phyloP scores from a whole-genome alignment of 352 stramenopile species.

The Hyaloperonospora brassicae region DNA sequence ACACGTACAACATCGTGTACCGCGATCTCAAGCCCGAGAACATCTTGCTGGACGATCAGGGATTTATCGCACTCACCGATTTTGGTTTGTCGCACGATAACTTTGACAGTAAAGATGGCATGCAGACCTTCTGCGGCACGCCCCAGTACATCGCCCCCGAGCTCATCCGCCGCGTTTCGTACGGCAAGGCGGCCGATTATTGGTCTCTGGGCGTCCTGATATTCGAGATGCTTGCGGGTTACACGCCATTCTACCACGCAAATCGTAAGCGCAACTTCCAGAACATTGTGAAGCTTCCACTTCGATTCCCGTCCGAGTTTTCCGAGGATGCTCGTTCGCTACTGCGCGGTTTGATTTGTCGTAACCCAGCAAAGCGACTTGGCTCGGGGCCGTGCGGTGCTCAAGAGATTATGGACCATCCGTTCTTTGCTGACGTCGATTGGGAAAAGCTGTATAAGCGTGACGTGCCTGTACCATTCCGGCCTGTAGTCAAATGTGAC shows the following conservation, averaged over 20 bases:
- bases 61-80: constrained; percentile 83
- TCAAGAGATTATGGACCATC: constrained; percentile 77
- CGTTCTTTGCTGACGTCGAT: constrained; percentile 70
- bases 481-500: constrained; percentile 57
- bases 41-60: constrained; percentile 74
- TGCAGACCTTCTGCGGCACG: constrained; percentile 78
- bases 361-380: constrained; percentile 67
- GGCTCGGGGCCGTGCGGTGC: constrained; percentile 59
- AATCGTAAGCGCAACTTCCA: constrained; percentile 83
- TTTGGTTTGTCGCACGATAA: constrained; percentile 81
- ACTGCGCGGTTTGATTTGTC: constrained; percentile 59
- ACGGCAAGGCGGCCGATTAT: constrained; percentile 81
- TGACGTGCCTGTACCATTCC: constrained; percentile 57
- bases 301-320: constrained; percentile 67
- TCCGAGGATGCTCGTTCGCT: constrained; percentile 69
- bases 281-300: constrained; percentile 73
- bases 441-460: constrained; percentile 78
- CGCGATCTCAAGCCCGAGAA: constrained; percentile 84
- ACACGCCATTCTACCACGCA: constrained; percentile 70
- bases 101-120: constrained; percentile 65
- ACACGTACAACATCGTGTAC: constrained; percentile 83
- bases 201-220: constrained; percentile 83
- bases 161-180: constrained; percentile 61
- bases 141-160: constrained; percentile 82
- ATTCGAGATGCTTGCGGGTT: constrained; percentile 77